Conservation (phyloP, 345 rosid genomes). For the Moricandia arvensis region DNA sequence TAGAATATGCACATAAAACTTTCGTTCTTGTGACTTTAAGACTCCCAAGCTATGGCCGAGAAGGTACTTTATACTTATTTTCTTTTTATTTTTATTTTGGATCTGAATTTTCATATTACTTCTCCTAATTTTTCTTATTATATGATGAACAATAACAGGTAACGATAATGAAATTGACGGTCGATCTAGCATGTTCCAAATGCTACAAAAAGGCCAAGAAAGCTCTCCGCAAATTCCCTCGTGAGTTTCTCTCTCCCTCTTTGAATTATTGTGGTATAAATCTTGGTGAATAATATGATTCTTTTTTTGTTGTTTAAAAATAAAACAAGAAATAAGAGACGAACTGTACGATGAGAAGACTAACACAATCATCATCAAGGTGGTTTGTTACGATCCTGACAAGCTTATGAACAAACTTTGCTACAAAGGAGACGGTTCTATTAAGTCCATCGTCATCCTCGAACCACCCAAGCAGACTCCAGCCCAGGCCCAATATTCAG, state of each 20-base stretch:
- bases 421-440: slow-evolving; percentile 49
- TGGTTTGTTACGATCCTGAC: slow-evolving; percentile 70
- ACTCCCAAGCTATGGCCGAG: slow-evolving; percentile 29
- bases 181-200: slow-evolving; percentile 59
- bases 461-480: slow-evolving; percentile 32
- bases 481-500: background rate
- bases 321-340: slow-evolving; percentile 47
- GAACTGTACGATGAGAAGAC: slow-evolving; percentile 66
- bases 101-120: slow-evolving; percentile 1
- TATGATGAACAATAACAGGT: slow-evolving; percentile 39
- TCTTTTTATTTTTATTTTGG: too few species aligned
- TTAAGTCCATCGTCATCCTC: slow-evolving; percentile 51
- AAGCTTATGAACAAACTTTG: slow-evolving; percentile 54
- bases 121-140: background rate
- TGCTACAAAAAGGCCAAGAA: slow-evolving; percentile 71
- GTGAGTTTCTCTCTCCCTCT: slow-evolving; percentile 43
- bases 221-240: slow-evolving; percentile 57
- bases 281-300: background rate
- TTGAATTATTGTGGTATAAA: background rate
- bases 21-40: slow-evolving; percentile 11
- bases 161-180: slow-evolving; percentile 57
- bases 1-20: background rate
- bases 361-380: slow-evolving; percentile 60
- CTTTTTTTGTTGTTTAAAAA: background rate
- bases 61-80: slow-evolving; percentile 15